Evolutionary conservation across 2,329 filamentous ascomycete genomes (phyloP), one percentile per base, ranked within the genome.

Genomic region (Verticillium nonalfalfae): DNA sequence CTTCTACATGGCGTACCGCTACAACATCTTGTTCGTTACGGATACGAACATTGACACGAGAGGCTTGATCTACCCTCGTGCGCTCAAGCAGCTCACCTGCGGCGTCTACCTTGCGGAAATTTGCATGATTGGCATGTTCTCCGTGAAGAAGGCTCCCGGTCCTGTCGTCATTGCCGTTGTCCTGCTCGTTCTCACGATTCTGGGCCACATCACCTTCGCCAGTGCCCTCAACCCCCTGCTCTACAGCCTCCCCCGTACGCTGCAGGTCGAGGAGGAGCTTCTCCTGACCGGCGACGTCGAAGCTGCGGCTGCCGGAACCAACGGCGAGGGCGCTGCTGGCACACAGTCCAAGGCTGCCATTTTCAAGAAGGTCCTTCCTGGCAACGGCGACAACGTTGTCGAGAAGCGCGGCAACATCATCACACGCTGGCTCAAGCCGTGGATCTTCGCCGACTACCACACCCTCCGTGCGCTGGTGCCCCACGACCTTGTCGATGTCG

Each of bases 61-160:
- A 69, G 94, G 95, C 57, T 86, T 94, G 26, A 87, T 92, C 69
- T 98, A 97, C 71, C 90, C 92, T 1, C 90, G 91, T 31, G 93
- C 91, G 5, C 82, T 98, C 54, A 91, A 97, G 78, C 93, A 98
- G 64, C 83, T 95, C 36, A 85, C 94, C 54, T 85, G 88, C 2
- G 92, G 93, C 59, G 81, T 95, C 57, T 97, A 97, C 74, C 78
- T 97, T 14, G 85, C 88, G 1, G 87, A 94, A 68, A 76, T 93
- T 60, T 93, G 90, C 73, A 78, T 97, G 68, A 85, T 96, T 64
- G 92, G 92, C 59, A 82, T 97, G 40, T 95, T 96, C 70, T 85
- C 85, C 54, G 85, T 94, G 61, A 84, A 85, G 77, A 76, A 79
- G 59, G 84, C 85, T 1, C 71, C 87, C 13, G 90, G 90, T 1